A percentile compares a stretch with the other conserved stretches of the same genome.
Conservation (phyloP, 371 early-diverging fungal genomes). For the Lichtheimia corymbifera region DNA sequence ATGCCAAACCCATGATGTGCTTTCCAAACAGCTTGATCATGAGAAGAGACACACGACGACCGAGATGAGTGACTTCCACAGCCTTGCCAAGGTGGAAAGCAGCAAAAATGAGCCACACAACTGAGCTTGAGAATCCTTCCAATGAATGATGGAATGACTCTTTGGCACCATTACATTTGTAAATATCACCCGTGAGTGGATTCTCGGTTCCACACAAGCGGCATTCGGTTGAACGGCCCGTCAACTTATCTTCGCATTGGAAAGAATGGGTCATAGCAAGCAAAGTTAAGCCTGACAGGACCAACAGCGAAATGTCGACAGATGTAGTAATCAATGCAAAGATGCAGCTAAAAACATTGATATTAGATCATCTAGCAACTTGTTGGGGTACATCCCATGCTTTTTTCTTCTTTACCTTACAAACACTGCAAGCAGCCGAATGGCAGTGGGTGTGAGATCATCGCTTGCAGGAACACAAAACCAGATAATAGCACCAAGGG, state of each 20-base stretch:
- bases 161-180: slow-evolving; percentile 56
- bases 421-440: slow-evolving; percentile 48
- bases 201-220: slow-evolving; percentile 48
- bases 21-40: slow-evolving; percentile 59
- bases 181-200: slow-evolving; percentile 24
- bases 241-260: slow-evolving; percentile 51
- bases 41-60: slow-evolving; percentile 55
- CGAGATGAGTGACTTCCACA: slow-evolving; percentile 60
- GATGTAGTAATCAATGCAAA: slow-evolving; percentile 60
- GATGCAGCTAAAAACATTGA: slow-evolving; percentile 43
- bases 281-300: slow-evolving; percentile 51
- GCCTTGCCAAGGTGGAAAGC: slow-evolving; percentile 75
- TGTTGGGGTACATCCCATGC: neutral
- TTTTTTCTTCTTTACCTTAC: slow-evolving; percentile 27
- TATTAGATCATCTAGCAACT: neutral
- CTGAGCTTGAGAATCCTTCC: slow-evolving; percentile 61
- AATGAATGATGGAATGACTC: slow-evolving; percentile 59
- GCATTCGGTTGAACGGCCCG: slow-evolving; percentile 55
- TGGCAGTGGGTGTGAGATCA: slow-evolving; percentile 46
- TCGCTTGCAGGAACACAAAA: slow-evolving; percentile 36
- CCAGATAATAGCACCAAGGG: slow-evolving; percentile 40
- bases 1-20: slow-evolving; percentile 59
- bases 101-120: slow-evolving; percentile 71
- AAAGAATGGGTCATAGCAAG: slow-evolving; percentile 61
- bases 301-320: slow-evolving; percentile 58